Evolutionary conservation across 305 asterid genomes (phyloP).

Genomic region (Monarda citriodora): DNA sequence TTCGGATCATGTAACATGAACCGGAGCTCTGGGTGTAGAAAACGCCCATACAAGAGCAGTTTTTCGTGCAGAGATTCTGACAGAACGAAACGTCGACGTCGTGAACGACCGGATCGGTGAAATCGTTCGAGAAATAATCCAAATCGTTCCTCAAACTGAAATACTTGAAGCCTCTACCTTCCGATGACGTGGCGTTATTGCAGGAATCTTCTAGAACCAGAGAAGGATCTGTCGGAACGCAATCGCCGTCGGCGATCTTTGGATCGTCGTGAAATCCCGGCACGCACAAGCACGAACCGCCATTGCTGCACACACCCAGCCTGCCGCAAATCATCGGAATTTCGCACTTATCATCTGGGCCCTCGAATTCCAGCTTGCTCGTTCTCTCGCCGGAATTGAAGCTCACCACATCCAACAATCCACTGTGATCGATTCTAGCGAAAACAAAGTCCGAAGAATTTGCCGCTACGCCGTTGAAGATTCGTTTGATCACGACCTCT

Average conservation of each 20-base stretch:
- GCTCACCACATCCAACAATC: slow-evolving; percentile 35
- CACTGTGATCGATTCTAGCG: slow-evolving; percentile 40
- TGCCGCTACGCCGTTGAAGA: not conserved
- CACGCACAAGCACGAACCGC: slow-evolving; percentile 64
- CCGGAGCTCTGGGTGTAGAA: slow-evolving; percentile 47
- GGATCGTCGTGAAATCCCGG: slow-evolving; percentile 42
- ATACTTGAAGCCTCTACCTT: slow-evolving; percentile 22
- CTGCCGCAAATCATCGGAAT: slow-evolving; percentile 52
- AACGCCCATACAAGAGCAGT: slow-evolving; percentile 66
- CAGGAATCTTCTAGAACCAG: slow-evolving; percentile 48
- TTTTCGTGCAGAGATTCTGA: slow-evolving; percentile 45
- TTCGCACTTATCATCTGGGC: slow-evolving; percentile 53
- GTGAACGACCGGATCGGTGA: slow-evolving; percentile 33
- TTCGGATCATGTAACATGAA: slow-evolving; percentile 48
- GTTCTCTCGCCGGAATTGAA: slow-evolving; percentile 13
- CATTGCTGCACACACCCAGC: slow-evolving; percentile 55
- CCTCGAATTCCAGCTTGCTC: slow-evolving; percentile 27
- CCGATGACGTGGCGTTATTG: slow-evolving; percentile 8
- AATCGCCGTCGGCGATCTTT: slow-evolving; percentile 24
- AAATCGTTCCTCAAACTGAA: slow-evolving; percentile 33
- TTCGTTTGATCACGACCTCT: slow-evolving; percentile 30
- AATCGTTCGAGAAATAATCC: slow-evolving; percentile 68
- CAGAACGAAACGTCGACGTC: slow-evolving; percentile 38
- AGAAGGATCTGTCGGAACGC: slow-evolving; percentile 51
- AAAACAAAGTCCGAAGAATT: slow-evolving; percentile 31